A percentile compares a stretch with the other conserved stretches of the same genome.
phyloP scores from a whole-genome alignment of 495 filamentous ascomycete species.

The Podospora fimiseda region DNA sequence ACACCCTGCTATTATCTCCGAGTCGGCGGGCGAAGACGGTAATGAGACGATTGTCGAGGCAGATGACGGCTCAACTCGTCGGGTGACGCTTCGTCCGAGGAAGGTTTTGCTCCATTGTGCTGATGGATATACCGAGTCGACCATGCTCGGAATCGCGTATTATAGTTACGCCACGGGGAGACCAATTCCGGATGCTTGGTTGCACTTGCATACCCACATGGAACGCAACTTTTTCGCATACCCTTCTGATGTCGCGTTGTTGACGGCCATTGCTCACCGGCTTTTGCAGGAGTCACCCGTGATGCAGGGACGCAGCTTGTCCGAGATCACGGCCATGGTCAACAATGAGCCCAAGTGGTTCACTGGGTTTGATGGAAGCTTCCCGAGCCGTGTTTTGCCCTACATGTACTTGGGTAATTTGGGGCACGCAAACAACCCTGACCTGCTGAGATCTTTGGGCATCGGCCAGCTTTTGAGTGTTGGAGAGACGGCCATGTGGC shows the following conservation, averaged over 20 bases:
- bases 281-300: conserved; percentile 51
- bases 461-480: conserved; percentile 87
- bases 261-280: conserved; percentile 66
- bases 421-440: conserved; percentile 86
- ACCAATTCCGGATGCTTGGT: conserved; percentile 77
- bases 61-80: conserved; percentile 14
- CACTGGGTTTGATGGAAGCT: conserved; percentile 74
- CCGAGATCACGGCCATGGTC: conserved; percentile 39
- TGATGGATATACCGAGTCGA: conserved; percentile 94
- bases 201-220: conserved; percentile 72
- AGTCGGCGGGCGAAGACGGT: conserved; percentile 13
- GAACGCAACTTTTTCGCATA: conserved; percentile 95
- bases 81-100: conserved; percentile 31
- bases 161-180: conserved; percentile 81
- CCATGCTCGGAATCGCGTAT: conserved; percentile 80
- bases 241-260: conserved; percentile 73
- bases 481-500: conserved; percentile 84
- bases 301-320: conserved; percentile 29
- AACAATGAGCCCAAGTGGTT: conserved; percentile 70
- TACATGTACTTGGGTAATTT: conserved; percentile 97
- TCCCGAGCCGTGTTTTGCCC: conserved; percentile 81
- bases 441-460: conserved; percentile 68
- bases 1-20: conserved; percentile 35
- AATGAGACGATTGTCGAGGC: conserved; percentile 25
- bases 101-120: conserved; percentile 86